Evolutionary conservation across 345 rosid species (phyloP), one percentile per base, ranked within the genome.

Genomic region (Arabidopsis suecica): DNA sequence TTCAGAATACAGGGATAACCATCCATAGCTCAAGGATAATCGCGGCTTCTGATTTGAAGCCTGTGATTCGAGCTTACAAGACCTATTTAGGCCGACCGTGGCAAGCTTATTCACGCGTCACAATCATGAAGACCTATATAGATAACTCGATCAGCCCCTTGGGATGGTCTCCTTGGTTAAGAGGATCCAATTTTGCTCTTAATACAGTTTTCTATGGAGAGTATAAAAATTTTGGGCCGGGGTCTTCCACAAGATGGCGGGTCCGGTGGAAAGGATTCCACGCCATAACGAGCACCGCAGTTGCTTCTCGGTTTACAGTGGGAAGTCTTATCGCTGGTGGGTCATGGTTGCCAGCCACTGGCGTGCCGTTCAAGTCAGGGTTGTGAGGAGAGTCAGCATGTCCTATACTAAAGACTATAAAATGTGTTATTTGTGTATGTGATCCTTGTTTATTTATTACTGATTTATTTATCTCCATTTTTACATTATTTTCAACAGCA

Each of bases 61-160:
- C 91, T 5, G 86, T 86, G 72, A 80, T 81, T 11, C 5, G 68
- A 4, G 13, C 71, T 0, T 78, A 83, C 69, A 72, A 70, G 16
- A 89, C 97, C 1, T 91, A 85, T 73, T 61, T 91, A 40, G 97
- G 97, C 1, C 28, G 97, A 72, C 97, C 97, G 1, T 91, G 97
- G 95, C 86, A 84, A 78, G 66, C 80, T 1, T 91, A 88, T 61
- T 89, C 97, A 1, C 81, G 91, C 3, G 89, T 91, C 5, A 88
- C 88, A 3, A 59, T 89, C 49, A 37, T 91, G 14, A 74, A 77
- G 68, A 85, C 83, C 20, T 87, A 86, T 37, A 67, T 90, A 1
- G 90, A 74, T 23, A 53, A 78, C 23, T 83, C 82, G 0, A 69
- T 90, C 3, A 81, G 84, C 44, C 90, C 96, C 0, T 79, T 78